phyloP scores from a whole-genome alignment of 768 basidiomycete genomes.

The Russula brevipes region DNA sequence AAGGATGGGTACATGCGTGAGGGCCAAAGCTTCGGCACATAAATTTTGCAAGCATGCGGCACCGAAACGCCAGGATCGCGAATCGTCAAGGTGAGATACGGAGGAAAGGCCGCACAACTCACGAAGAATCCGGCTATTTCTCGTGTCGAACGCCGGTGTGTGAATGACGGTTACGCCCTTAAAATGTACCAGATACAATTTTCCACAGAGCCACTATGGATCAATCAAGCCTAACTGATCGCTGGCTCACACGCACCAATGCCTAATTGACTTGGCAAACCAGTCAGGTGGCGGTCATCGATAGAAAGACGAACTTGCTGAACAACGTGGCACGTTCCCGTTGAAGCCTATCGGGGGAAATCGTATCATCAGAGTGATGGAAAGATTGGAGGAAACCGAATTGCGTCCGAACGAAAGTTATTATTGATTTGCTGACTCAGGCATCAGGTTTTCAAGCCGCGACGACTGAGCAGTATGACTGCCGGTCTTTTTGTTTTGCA shows the following conservation, averaged over 20 bases:
- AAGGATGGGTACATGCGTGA: not conserved
- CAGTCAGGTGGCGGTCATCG: not conserved
- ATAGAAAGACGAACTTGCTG: not conserved
- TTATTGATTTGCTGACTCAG: constrained; percentile 4
- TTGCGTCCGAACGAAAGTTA: not conserved
- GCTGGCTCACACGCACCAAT: not conserved
- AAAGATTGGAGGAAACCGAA: not conserved
- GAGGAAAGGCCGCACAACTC: not conserved
- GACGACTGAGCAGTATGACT: not conserved
- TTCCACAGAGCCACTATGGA: no score
- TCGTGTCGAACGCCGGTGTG: not conserved
- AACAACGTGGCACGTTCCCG: not conserved
- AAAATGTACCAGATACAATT: no score
- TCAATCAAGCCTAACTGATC: not conserved
- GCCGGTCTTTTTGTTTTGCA: not conserved
- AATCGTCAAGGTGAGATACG: not conserved
- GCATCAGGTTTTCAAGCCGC: not conserved
- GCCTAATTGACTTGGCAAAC: not conserved
- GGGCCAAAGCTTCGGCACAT: not conserved
- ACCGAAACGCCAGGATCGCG: not conserved
- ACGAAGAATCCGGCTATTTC: not conserved
- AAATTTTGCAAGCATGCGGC: not conserved
- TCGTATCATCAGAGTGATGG: not conserved
- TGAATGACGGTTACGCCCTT: not conserved
- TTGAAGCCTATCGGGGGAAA: constrained; percentile 9